Evolutionary conservation across 352 stramenopile genomes (phyloP), one percentile per base, ranked within the genome.

Genomic region (Blastocystis hominis): DNA sequence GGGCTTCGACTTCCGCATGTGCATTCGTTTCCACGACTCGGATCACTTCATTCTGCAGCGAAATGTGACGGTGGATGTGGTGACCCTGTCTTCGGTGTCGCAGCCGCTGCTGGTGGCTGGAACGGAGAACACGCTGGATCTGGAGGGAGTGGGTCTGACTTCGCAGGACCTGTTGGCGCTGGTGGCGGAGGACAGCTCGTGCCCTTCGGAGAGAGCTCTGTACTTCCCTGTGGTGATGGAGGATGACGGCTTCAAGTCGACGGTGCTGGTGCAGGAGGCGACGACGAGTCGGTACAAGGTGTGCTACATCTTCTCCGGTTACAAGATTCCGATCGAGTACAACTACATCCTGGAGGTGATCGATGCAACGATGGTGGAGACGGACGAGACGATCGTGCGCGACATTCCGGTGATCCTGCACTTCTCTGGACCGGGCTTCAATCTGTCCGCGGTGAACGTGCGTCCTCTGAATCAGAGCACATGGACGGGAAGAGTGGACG

Each of bases 41-140:
- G 50, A 84, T 13, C 44, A 36, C 17, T 84, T 69, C 72, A 42
- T 84, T 7, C 72, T 84, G 36, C 38, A 47, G 30, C 72, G 72
- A n/a, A 84, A 84, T 40, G 72, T 84, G 72, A 84, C 72, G 50
- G 72, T 84, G 46, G 72, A 84, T 38, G 72, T 84, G 72, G 20
- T 84, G 54, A 50, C 59, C 15, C 72, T 84, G 72, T 24, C 38
- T n/a, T 34, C 9, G 10, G 30, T 84, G 3, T n/a, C 44, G 20
- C 34, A 66, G 50, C 34, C 2, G 13, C 40, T 34, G n/a, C 53
- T 84, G 34, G 72, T 84, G 20, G 72, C 72, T n/a, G 72, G 72
- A 44, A 68, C 72, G 0, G n/a, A 7, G 20, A 84, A 84, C 44
- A 64, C 54, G 17, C 72, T 84, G 72, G 55, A 56, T 13, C 53